These are phyloP conservation scores for Melaleuca quinquenervia DNA, from an alignment of 345 rosid species.

Conservation along the genomic window DNA sequence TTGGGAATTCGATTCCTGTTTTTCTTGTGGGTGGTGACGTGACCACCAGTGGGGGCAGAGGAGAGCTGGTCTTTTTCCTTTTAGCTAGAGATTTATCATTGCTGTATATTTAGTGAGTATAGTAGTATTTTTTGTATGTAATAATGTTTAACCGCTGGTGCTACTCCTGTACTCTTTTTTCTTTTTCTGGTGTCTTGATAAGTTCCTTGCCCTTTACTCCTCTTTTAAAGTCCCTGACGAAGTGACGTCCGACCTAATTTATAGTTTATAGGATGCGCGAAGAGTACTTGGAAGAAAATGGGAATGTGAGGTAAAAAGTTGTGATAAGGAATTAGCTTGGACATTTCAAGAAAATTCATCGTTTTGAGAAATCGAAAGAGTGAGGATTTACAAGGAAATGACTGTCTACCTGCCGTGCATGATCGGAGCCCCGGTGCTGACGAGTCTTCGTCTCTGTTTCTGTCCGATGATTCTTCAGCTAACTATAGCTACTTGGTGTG, in stretches of 20 bases:
- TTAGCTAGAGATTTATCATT: background rate
- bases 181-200: background rate
- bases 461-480: background rate
- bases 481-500: background rate
- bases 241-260: background rate
- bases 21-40: slow-evolving; percentile 1
- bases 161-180: background rate
- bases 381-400: background rate
- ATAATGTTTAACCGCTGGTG: background rate
- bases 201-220: background rate
- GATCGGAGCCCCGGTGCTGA: background rate
- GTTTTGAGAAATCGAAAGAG: background rate
- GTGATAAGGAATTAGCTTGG: background rate
- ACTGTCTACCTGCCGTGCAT: background rate
- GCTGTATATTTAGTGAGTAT: slow-evolving; percentile 21
- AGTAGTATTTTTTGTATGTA: slow-evolving; percentile 1
- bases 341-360: background rate
- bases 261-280: background rate
- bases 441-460: background rate
- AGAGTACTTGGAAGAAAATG: background rate
- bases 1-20: slow-evolving; percentile 33
- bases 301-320: background rate
- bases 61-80: background rate
- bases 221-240: background rate
- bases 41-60: slow-evolving; percentile 4